A percentile compares a stretch with the other conserved stretches of the same genome.
phyloP scores from a whole-genome alignment of 331 rosid genomes.

The Erythrophleum ivorense region DNA sequence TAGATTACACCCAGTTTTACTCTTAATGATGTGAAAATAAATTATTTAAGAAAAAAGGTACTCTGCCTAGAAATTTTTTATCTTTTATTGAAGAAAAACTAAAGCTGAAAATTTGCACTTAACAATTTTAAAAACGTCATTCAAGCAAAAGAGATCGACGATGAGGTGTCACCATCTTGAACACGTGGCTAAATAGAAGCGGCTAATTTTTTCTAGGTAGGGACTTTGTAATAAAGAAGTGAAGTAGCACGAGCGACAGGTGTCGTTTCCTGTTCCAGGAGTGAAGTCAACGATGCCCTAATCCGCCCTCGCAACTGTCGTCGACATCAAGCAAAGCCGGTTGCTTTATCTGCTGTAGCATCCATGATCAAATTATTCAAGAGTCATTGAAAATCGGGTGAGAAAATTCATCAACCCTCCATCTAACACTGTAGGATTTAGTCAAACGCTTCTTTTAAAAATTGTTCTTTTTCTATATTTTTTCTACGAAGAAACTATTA shows the following conservation, averaged over 20 bases:
- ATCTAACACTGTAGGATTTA: slow-evolving; percentile 65
- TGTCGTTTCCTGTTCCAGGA: slow-evolving; percentile 47
- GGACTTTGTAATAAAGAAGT: neutral
- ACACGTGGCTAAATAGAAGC: slow-evolving; percentile 39
- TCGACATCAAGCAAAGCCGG: slow-evolving; percentile 20
- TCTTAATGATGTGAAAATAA: neutral
- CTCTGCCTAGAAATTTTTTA: neutral
- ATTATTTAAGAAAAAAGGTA: neutral
- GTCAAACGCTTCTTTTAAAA: slow-evolving; percentile 35
- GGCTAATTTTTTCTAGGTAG: slow-evolving; percentile 40
- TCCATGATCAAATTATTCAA: slow-evolving; percentile 46
- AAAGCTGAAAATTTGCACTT: neutral
- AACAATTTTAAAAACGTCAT: neutral
- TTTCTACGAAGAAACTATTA: slow-evolving; percentile 25
- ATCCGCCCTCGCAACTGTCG: slow-evolving; percentile 45
- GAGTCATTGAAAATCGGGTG: slow-evolving; percentile 67
- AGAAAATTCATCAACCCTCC: slow-evolving; percentile 64
- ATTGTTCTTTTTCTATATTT: neutral
- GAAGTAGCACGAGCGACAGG: slow-evolving; percentile 31
- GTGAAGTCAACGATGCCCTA: slow-evolving; percentile 48
- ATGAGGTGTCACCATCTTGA: slow-evolving; percentile 44
- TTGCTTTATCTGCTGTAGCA: slow-evolving; percentile 47
- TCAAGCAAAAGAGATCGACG: slow-evolving; percentile 5
- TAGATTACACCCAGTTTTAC: neutral
- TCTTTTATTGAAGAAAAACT: neutral